A percentile compares a stretch with the other conserved stretches of the same genome.
Evolutionary conservation across 1,139 yeast species (phyloP).

Genomic region (Taphrina pruni): DNA sequence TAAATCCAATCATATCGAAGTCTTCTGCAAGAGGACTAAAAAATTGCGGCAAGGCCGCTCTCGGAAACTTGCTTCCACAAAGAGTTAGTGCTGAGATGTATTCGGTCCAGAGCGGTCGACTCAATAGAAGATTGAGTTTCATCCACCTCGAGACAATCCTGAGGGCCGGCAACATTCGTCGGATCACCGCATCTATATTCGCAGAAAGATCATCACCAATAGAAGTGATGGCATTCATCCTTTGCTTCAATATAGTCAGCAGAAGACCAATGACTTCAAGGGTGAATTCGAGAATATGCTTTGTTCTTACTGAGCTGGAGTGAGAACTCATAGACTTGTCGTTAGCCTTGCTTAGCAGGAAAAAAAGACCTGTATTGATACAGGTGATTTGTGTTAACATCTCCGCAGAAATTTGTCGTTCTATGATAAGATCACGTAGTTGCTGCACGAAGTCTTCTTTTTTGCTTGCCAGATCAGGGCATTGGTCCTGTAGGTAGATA

Average conservation of each 20-base stretch:
- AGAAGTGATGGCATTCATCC: conserved; percentile 13
- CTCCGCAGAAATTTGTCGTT: conserved; percentile 43
- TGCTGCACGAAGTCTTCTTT: conserved; percentile 1
- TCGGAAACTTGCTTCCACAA: conserved; percentile 36
- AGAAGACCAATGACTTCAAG: conserved; percentile 27
- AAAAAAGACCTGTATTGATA: conserved; percentile 43
- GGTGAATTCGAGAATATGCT: conserved; percentile 30
- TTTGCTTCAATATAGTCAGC: conserved; percentile 26
- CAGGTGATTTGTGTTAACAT: conserved; percentile 40
- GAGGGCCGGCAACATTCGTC: conserved; percentile 43
- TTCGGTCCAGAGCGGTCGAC: conserved; percentile 41
- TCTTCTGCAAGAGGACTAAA: conserved; percentile 45
- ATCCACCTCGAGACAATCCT: conserved; percentile 45
- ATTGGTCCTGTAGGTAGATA: not conserved
- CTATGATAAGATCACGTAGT: conserved; percentile 25
- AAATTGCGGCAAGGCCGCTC: conserved; percentile 26
- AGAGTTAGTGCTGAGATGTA: conserved; percentile 42
- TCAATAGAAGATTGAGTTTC: not conserved
- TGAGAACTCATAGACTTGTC: not conserved
- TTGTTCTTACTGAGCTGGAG: not conserved
- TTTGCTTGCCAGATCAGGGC: conserved; percentile 7
- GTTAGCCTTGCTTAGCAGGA: conserved; percentile 16
- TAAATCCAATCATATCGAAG: conserved; percentile 44
- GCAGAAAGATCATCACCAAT: conserved; percentile 18
- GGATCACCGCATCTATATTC: conserved; percentile 38